Base-by-base conservation (phyloP, 345 rosid genomes). In the Eucalyptus viminalis region DNA sequence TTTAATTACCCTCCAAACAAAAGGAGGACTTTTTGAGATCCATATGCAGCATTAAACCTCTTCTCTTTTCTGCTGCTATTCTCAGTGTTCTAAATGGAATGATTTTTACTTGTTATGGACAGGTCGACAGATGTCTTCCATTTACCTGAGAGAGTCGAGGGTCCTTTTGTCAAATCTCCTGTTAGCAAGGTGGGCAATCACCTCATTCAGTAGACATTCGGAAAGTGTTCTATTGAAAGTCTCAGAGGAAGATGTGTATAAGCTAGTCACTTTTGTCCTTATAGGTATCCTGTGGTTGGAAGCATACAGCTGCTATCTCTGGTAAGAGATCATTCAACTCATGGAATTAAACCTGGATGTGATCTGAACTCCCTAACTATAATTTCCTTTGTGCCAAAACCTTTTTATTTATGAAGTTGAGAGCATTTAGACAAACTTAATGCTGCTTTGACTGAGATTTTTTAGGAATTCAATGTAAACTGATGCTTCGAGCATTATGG, bases 211-310 rank as follows among this genome's bases (percentile, higher is more conserved):
- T 72, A n/a, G 21, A 65, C 19, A 24, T 88, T 51, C 9, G 14
- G 22, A 83, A 56, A 44, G 19, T 83, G 11, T 31, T 15, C 34
- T 25, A 47, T 65, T 86, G 83, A 44, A 50, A 72, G 53, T 50
- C 31, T 87, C 47, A 22, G 21, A 31, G 76, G 25, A 27, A 69
- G 51, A 45, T 65, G 27, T 85, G 53, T n/a, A 31, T 40, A 54
- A 76, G 54, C 69, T 76, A 37, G 40, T 50, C 88, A 47, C 47
- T 49, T 85, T 49, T 34, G 87, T 76, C 9, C 29, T 21, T 40
- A 21, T 96, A 97, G 96, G 98, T 96, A 86, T 96, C 99, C 86
- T 97, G 99, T 93, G 99, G 99, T 60, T 97, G 99, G 99, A 97
- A 97, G 94, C 99, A 97, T 90, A 97, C 98, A 53, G 98, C 99